These are phyloP conservation scores for Lepidium africanum DNA, from an alignment of 345 rosid genomes.

Conservation along the genomic window DNA sequence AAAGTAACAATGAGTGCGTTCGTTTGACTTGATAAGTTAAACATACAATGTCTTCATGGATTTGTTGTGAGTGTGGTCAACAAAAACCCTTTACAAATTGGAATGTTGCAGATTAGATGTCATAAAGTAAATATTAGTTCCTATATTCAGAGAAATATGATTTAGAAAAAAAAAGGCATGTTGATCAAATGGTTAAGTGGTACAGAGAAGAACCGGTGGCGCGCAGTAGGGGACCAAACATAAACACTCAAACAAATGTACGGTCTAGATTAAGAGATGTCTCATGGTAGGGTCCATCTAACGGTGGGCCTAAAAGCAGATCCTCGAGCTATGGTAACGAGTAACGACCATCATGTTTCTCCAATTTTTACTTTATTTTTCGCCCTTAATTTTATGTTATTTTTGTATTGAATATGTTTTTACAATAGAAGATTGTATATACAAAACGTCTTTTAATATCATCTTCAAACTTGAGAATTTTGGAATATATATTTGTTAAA, in stretches of 20 bases:
- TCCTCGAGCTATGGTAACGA: not conserved
- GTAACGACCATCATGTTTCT: no score
- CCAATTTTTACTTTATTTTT: no score
- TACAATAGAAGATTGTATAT: no score
- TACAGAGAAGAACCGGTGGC: conserved; percentile 21
- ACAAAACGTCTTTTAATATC: no score
- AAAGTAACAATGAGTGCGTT: not conserved
- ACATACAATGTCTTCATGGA: not conserved
- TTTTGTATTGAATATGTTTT: no score
- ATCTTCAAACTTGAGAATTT: no score
- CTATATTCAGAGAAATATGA: not conserved
- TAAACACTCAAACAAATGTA: not conserved
- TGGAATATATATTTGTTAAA: no score
- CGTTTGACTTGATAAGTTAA: not conserved
- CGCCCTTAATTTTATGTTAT: no score
- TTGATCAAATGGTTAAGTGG: conserved; percentile 11
- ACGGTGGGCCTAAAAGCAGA: conserved; percentile 3
- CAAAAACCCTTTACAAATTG: not conserved
- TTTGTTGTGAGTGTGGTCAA: not conserved
- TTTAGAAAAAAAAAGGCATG: conserved; percentile 2
- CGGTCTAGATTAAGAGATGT: conserved; percentile 1
- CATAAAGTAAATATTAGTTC: not conserved
- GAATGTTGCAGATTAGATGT: not conserved
- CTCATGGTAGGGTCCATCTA: conserved; percentile 8
- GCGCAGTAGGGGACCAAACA: conserved; percentile 15